Percentiles rank a stretch among this genome's conserved stretches.
These are phyloP conservation scores for Populus trichocarpa DNA, from an alignment of 441 rosid species.

Conservation along the genomic window DNA sequence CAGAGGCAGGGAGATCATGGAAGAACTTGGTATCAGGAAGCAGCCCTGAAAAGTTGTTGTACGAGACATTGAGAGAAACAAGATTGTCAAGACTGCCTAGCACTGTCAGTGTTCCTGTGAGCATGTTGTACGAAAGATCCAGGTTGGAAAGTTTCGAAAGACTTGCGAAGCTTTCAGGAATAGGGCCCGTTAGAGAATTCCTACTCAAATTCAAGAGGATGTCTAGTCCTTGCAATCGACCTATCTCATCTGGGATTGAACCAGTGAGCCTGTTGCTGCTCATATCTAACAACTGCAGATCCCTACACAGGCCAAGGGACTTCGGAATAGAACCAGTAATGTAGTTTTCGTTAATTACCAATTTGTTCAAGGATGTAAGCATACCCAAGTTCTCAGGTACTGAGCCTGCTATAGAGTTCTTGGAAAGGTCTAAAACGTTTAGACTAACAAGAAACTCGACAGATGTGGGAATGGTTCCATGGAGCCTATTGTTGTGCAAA, in stretches of 20 bases:
- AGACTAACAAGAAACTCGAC: conserved; percentile 41
- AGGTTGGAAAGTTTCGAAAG: conserved; percentile 62
- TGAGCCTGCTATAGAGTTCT: conserved; percentile 42
- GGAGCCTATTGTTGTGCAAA: conserved; percentile 47
- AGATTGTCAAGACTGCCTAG: conserved; percentile 54
- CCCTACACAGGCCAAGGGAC: conserved; percentile 54
- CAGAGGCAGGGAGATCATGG: conserved; percentile 43
- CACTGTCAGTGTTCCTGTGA: conserved; percentile 44
- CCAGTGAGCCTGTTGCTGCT: conserved; percentile 58
- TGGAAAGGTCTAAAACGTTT: conserved; percentile 60
- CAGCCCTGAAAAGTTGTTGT: conserved; percentile 54
- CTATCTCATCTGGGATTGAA: conserved; percentile 52
- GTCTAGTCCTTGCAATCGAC: conserved; percentile 51
- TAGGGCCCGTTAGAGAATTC: conserved; percentile 51
- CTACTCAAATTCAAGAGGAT: conserved; percentile 63
- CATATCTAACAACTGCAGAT: conserved; percentile 60
- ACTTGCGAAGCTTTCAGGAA: conserved; percentile 52
- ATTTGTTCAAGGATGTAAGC: conserved; percentile 55
- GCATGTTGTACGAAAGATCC: conserved; percentile 66
- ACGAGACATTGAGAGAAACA: conserved; percentile 54
- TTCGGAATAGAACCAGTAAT: conserved; percentile 53
- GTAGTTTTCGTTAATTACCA: conserved; percentile 45
- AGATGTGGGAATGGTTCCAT: conserved; percentile 50
- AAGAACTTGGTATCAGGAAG: conserved; percentile 63
- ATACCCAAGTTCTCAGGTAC: conserved; percentile 56